These are phyloP conservation scores for Xylariaceae sp. DNA, from an alignment of 2,329 filamentous ascomycete species.

Conservation along the genomic window DNA sequence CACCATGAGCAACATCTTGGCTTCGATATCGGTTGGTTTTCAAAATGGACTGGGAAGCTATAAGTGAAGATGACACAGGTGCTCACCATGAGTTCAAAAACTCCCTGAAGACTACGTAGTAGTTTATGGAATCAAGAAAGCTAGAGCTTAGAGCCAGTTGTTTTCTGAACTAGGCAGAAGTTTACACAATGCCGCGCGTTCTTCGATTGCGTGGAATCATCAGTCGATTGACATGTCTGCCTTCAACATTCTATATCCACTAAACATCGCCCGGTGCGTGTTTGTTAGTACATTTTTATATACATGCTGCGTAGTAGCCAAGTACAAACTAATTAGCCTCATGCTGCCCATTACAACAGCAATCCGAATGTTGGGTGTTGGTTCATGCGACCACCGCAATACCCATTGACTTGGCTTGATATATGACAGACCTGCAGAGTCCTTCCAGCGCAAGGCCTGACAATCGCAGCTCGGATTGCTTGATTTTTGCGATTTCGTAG, in stretches of 20 bases:
- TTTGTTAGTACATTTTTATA: slow-evolving; percentile 21
- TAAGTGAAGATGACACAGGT: not conserved
- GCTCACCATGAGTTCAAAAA: not conserved
- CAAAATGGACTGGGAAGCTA: not conserved
- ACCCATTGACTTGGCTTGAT: slow-evolving; percentile 75
- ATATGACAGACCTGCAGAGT: slow-evolving; percentile 73
- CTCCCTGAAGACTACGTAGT: not conserved
- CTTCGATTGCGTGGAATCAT: not conserved
- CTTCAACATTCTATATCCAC: not conserved
- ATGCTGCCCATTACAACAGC: slow-evolving; percentile 7
- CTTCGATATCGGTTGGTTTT: not conserved
- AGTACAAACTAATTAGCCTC: slow-evolving; percentile 7
- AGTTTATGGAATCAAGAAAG: not conserved
- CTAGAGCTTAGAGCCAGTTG: not conserved
- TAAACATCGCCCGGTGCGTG: not conserved
- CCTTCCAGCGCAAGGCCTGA: slow-evolving; percentile 72
- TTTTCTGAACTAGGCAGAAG: slow-evolving; percentile 2
- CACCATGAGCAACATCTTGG: not conserved
- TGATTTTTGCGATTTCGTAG: slow-evolving; percentile 97
- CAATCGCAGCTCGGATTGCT: slow-evolving; percentile 75
- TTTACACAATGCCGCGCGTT: slow-evolving; percentile 7
- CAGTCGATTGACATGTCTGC: not conserved
- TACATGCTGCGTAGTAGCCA: slow-evolving; percentile 6
- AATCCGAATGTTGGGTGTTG: no score
- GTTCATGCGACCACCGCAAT: slow-evolving; percentile 67